Evolutionary conservation across 768 basidiomycete genomes (phyloP), one percentile per base, ranked within the genome.

Genomic region (Neoboletus magnificus): DNA sequence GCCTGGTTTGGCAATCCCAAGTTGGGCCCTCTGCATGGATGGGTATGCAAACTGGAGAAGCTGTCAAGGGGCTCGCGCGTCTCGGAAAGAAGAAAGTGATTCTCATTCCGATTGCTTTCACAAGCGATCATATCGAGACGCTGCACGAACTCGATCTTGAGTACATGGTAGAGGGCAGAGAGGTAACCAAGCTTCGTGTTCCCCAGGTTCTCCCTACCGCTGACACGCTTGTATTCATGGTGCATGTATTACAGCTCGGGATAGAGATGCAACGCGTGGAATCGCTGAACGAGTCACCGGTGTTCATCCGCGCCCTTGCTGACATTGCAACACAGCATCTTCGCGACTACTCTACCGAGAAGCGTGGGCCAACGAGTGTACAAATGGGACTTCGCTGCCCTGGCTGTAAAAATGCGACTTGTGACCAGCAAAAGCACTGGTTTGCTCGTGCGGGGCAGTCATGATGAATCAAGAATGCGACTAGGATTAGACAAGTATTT

Each of bases 111-210:
- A 94, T 99, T 58, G 97, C 97, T 25, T 99, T 99, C 76, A 99
- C 97, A 15, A 94, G 89, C 70, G 97, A 99, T 73, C 97, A 99
- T 70, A 98, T 99, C 66, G 97, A 99, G 78, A 99, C 97, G 23
- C 77, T 99, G 48, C 98, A 91, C 65, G 97, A 99, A 75, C 79
- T 98, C 48, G 97, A 99, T 71, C 71, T 95, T 50, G 97, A 99
- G 71, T 97, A 98, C 66, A 81, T 81, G 54, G 86, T 86, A 73
- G 95, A 98, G 73, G 97, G 91, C 10, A 81, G 81, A 69, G 86
- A 96, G 84, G 94, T 94, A 63, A 67, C 83, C 67, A n/a, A 3
- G 3, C 27, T 22, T 48, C 12, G 42, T 18, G 8, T 48, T 13
- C 46, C 52, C 2, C 22, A 27, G 33, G 30, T 22, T 12, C 6